phyloP scores from a whole-genome alignment of 1,284 basidiomycete genomes.

The Microbotryomycetes sp. region DNA sequence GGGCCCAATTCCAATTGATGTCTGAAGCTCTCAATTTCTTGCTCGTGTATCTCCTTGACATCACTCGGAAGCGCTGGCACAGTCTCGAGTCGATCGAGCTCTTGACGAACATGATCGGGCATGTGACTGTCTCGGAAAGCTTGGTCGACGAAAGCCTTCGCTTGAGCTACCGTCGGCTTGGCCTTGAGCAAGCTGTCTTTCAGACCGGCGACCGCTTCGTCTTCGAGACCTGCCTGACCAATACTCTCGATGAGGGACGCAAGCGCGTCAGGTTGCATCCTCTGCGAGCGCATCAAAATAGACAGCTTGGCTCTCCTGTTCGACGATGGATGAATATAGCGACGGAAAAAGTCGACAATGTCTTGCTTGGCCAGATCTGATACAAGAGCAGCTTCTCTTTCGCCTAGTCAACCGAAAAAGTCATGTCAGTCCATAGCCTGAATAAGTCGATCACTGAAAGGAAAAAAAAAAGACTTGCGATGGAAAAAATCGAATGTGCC shows the following conservation, averaged over 20 bases:
- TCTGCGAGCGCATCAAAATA: slow-evolving; percentile 32
- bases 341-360: slow-evolving; percentile 53
- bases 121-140: neutral
- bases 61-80: neutral
- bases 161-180: slow-evolving; percentile 15
- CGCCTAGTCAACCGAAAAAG: neutral
- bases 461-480: slow-evolving; percentile 4
- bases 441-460: neutral
- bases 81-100: neutral
- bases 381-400: slow-evolving; percentile 59
- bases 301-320: slow-evolving; percentile 26
- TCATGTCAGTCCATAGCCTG: neutral
- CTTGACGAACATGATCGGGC: neutral
- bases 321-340: slow-evolving; percentile 23
- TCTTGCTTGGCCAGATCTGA: slow-evolving; percentile 65
- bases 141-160: neutral
- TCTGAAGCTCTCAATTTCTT: slow-evolving; percentile 9
- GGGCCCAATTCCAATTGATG: slow-evolving; percentile 1
- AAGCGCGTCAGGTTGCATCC: slow-evolving; percentile 24
- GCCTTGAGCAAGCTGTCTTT: neutral
- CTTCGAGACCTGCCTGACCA: neutral
- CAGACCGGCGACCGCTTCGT: neutral
- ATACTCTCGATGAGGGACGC: neutral
- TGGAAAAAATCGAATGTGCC: slow-evolving; percentile 65
- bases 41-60: slow-evolving; percentile 4